Conservation (phyloP, 495 filamentous ascomycete species). For the Oidiodendron maius region DNA sequence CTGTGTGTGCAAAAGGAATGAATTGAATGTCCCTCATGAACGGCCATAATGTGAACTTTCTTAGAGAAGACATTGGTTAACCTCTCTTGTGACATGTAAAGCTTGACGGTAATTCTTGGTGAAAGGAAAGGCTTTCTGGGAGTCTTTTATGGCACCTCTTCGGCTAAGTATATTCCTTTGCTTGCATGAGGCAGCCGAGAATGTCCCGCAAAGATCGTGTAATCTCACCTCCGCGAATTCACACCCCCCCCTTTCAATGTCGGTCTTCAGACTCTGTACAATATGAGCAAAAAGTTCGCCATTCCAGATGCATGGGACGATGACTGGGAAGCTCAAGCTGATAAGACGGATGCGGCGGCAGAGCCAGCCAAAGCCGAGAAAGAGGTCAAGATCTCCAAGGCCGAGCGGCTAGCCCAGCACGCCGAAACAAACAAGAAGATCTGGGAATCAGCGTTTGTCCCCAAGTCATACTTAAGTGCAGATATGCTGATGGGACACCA, state of each 20-base stretch:
- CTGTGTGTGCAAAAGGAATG: too few relatives aligned
- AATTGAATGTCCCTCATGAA: too few relatives aligned
- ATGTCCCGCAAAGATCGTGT: background rate
- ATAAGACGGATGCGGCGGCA: constrained; percentile 32
- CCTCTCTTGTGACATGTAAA: too few relatives aligned
- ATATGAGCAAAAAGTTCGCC: constrained; percentile 21
- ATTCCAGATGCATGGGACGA: constrained; percentile 85
- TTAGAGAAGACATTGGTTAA: too few relatives aligned
- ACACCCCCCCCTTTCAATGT: too few relatives aligned
- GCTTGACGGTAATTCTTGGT: too few relatives aligned
- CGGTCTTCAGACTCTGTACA: background rate
- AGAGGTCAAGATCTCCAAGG: constrained; percentile 51
- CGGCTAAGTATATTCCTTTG: too few relatives aligned
- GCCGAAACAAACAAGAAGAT: constrained; percentile 74
- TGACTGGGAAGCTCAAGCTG: constrained; percentile 77
- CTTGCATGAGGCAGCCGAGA: too few relatives aligned
- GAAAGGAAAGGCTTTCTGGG: too few relatives aligned
- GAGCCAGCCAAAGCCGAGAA: constrained; percentile 32
- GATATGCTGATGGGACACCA: constrained; percentile 28
- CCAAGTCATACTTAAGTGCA: background rate
- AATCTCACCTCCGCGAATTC: too few relatives aligned
- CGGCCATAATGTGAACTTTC: too few relatives aligned
- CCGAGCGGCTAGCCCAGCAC: constrained; percentile 74
- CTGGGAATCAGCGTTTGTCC: constrained; percentile 80
- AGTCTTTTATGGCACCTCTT: too few relatives aligned